These are phyloP conservation scores for Hirschfeldia incana DNA, from an alignment of 345 rosid genomes.

Conservation along the genomic window DNA sequence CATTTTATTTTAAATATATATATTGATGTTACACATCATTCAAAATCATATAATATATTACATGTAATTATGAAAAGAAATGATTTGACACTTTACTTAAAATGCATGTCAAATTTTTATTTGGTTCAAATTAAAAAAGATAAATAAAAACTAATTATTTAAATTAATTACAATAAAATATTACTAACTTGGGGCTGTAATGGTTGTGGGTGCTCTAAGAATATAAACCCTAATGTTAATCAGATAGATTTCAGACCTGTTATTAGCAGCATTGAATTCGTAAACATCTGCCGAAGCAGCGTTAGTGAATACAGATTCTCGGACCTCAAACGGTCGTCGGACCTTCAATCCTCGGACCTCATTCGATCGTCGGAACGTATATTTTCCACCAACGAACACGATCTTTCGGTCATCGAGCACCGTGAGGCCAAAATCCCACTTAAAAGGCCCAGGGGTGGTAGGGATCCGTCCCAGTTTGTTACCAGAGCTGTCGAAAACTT, in stretches of 20 bases:
- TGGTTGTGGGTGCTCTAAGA: too few relatives aligned
- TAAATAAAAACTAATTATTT: too few relatives aligned
- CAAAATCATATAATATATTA: too few relatives aligned
- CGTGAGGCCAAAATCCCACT: constrained; percentile 67
- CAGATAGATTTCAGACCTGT: constrained; percentile 48
- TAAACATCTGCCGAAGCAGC: constrained; percentile 66
- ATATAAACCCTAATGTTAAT: not conserved
- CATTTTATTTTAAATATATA: too few relatives aligned
- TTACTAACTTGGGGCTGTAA: too few relatives aligned
- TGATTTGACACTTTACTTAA: too few relatives aligned
- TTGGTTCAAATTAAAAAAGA: too few relatives aligned
- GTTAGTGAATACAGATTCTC: not conserved
- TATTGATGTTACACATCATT: too few relatives aligned
- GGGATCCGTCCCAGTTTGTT: constrained; percentile 56
- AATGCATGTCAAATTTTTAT: too few relatives aligned
- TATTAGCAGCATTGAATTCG: constrained; percentile 67
- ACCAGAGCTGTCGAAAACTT: constrained; percentile 65
- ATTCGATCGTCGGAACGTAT: not conserved
- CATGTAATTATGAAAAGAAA: too few relatives aligned
- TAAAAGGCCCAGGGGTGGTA: constrained; percentile 67
- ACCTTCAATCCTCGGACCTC: not conserved
- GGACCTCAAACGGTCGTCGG: not conserved
- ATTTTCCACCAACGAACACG: constrained; percentile 39
- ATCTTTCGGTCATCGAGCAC: constrained; percentile 65
- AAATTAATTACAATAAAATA: too few relatives aligned